A percentile compares a stretch with the other conserved stretches of the same genome.
These are phyloP conservation scores for Sanguinoderma infundibulare DNA, from an alignment of 1,284 basidiomycete genomes.

Conservation along the genomic window DNA sequence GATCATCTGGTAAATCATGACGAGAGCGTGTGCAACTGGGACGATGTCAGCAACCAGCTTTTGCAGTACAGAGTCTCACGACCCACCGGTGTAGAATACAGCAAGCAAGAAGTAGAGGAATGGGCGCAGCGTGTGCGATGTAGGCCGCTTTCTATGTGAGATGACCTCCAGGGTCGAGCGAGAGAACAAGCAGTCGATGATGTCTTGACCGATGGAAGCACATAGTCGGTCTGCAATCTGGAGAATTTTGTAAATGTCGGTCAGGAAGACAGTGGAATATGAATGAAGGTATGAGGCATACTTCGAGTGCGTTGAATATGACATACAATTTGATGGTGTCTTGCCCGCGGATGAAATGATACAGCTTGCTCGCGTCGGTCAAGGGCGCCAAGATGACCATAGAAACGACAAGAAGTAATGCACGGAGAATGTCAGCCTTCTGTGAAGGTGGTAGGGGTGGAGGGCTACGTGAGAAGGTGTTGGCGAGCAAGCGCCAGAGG, in stretches of 20 bases:
- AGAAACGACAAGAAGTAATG: slow-evolving; percentile 78
- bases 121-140: slow-evolving; percentile 73
- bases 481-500: slow-evolving; percentile 57
- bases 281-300: slow-evolving; percentile 40
- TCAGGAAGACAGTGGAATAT: not conserved
- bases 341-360: slow-evolving; percentile 98
- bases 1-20: slow-evolving; percentile 97
- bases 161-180: slow-evolving; percentile 84
- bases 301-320: slow-evolving; percentile 98
- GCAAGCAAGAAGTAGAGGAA: slow-evolving; percentile 87
- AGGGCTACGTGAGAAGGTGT: slow-evolving; percentile 53
- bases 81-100: slow-evolving; percentile 82
- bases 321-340: slow-evolving; percentile 99
- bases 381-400: slow-evolving; percentile 80
- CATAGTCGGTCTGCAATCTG: slow-evolving; percentile 96
- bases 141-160: slow-evolving; percentile 64
- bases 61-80: not conserved
- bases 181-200: slow-evolving; percentile 96
- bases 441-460: slow-evolving; percentile 80
- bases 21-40: slow-evolving; percentile 87
- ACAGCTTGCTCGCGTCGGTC: slow-evolving; percentile 98
- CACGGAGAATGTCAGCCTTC: slow-evolving; percentile 89
- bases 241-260: not conserved
- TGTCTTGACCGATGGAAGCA: slow-evolving; percentile 97
- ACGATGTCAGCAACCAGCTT: not conserved